These are phyloP conservation scores for Tolypocladium amazonense DNA, from an alignment of 2,329 filamentous ascomycete species.

Conservation along the genomic window DNA sequence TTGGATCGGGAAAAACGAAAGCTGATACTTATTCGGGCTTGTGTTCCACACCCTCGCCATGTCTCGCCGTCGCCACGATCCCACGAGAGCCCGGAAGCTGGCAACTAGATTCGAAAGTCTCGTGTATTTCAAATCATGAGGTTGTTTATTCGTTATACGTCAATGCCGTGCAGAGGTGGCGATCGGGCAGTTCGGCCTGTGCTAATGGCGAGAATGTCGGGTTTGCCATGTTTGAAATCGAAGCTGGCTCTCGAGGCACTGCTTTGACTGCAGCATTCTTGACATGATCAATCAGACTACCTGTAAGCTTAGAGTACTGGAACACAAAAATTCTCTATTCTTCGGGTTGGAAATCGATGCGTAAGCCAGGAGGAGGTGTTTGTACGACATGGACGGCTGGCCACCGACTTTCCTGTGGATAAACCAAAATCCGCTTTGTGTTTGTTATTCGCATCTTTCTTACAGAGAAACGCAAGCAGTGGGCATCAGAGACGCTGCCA, in stretches of 20 bases:
- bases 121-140: too few relatives aligned
- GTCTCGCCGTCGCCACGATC: neutral
- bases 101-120: neutral
- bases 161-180: neutral
- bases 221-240: neutral
- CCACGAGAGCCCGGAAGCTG: neutral
- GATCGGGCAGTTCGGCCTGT: neutral
- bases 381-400: neutral
- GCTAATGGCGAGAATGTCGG: neutral
- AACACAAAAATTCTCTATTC: neutral
- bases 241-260: neutral
- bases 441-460: neutral
- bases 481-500: neutral
- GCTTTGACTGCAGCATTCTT: neutral
- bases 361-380: neutral
- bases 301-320: accelerated
- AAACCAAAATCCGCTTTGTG: neutral
- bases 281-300: neutral
- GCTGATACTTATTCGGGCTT: neutral
- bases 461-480: too few relatives aligned
- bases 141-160: neutral
- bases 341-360: neutral
- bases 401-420: neutral
- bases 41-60: neutral
- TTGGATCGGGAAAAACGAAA: neutral